phyloP scores from a whole-genome alignment of 441 rosid species.

The Dalechampia spathulata region DNA sequence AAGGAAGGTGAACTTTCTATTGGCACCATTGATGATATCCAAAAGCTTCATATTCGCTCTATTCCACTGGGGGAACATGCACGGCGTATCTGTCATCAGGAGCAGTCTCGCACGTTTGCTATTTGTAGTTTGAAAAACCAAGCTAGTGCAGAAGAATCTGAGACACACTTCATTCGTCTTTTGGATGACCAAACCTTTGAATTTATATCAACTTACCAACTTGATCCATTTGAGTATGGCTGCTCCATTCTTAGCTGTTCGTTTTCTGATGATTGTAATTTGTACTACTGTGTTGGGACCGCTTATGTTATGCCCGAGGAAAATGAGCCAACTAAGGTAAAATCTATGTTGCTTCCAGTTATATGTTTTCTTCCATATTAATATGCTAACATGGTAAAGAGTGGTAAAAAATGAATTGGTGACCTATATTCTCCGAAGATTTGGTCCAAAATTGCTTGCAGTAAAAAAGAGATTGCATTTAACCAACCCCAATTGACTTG shows the following conservation, averaged over 20 bases:
- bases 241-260: constrained; percentile 96
- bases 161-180: constrained; percentile 76
- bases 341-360: not conserved
- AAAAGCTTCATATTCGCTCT: constrained; percentile 97
- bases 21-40: constrained; percentile 97
- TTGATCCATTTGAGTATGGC: constrained; percentile 83
- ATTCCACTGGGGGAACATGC: constrained; percentile 97
- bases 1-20: constrained; percentile 97
- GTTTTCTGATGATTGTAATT: constrained; percentile 73
- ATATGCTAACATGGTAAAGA: no score
- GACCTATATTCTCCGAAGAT: no score
- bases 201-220: constrained; percentile 69
- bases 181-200: constrained; percentile 94
- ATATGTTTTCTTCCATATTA: not conserved
- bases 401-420: no score
- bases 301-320: constrained; percentile 97
- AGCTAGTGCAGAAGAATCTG: constrained; percentile 75
- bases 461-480: no score
- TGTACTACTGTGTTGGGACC: constrained; percentile 93
- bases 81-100: constrained; percentile 96
- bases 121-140: constrained; percentile 80
- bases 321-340: constrained; percentile 92
- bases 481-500: no score
- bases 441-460: no score
- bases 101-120: constrained; percentile 89